Conservation (phyloP, 148 eudicot genomes). For the Chenopodium album region DNA sequence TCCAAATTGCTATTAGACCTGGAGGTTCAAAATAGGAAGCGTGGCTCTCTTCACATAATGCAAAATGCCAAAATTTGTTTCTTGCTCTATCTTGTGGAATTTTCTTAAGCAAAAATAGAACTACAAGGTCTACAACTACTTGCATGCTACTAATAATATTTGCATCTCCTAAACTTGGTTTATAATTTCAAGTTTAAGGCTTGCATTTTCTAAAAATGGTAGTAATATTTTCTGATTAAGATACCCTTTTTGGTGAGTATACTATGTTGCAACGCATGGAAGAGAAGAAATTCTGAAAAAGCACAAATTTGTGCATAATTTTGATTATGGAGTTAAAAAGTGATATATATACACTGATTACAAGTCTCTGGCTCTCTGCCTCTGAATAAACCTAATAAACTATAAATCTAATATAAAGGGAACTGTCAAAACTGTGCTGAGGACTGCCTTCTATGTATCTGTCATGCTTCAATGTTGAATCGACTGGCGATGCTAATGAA, state of each 20-base stretch:
- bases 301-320: neutral
- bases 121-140: too few relatives aligned
- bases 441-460: neutral
- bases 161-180: neutral
- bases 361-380: neutral
- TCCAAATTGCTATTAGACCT: neutral
- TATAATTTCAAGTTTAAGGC: too few relatives aligned
- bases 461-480: conserved; percentile 9
- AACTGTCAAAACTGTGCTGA: conserved; percentile 2
- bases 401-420: neutral
- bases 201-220: too few relatives aligned
- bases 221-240: neutral
- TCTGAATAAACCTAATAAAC: neutral
- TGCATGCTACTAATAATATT: neutral
- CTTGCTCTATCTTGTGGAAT: neutral
- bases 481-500: conserved; percentile 28
- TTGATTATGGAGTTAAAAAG: neutral
- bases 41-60: too few relatives aligned
- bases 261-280: neutral
- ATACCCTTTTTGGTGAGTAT: neutral
- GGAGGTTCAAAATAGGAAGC: neutral
- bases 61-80: too few relatives aligned
- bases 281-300: neutral
- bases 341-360: neutral
- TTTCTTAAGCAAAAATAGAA: neutral